These are phyloP conservation scores for Salix udensis DNA, from an alignment of 345 rosid species.

Conservation along the genomic window DNA sequence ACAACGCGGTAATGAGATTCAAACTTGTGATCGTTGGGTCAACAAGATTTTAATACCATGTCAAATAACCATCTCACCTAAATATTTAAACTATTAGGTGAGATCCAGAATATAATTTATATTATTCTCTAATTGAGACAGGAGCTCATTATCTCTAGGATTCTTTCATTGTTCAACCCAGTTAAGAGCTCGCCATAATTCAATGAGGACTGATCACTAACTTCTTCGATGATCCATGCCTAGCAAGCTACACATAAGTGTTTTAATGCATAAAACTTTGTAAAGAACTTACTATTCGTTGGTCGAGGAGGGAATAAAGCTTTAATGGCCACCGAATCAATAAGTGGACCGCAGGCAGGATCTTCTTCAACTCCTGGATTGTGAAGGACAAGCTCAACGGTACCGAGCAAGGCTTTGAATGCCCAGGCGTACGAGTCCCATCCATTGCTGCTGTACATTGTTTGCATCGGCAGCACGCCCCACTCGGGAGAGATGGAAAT, in stretches of 20 bases:
- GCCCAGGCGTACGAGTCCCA: conserved; percentile 44
- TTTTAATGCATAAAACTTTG: neutral
- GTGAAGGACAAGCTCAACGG: conserved; percentile 25
- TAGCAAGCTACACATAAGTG: neutral
- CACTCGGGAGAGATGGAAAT: conserved; percentile 26
- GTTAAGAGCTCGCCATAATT: neutral
- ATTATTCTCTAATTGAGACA: too few species aligned
- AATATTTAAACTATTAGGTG: too few species aligned
- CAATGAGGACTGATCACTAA: neutral
- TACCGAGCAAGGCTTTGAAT: conserved; percentile 12
- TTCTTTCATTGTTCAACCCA: neutral
- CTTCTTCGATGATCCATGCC: neutral
- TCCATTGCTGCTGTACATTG: conserved; percentile 33
- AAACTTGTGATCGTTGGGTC: too few species aligned
- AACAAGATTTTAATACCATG: too few species aligned
- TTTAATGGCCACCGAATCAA: conserved; percentile 29
- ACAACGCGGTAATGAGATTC: too few species aligned
- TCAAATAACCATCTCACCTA: too few species aligned
- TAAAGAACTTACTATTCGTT: conserved; percentile 25
- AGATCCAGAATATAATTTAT: too few species aligned
- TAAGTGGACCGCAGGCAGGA: conserved; percentile 40
- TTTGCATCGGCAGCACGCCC: conserved; percentile 38
- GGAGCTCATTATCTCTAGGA: neutral
- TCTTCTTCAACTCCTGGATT: conserved; percentile 41
- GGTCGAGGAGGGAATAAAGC: conserved; percentile 26